Base-by-base conservation (phyloP, 176 grass and related monocot genomes). In the Cenchrus americanus region DNA sequence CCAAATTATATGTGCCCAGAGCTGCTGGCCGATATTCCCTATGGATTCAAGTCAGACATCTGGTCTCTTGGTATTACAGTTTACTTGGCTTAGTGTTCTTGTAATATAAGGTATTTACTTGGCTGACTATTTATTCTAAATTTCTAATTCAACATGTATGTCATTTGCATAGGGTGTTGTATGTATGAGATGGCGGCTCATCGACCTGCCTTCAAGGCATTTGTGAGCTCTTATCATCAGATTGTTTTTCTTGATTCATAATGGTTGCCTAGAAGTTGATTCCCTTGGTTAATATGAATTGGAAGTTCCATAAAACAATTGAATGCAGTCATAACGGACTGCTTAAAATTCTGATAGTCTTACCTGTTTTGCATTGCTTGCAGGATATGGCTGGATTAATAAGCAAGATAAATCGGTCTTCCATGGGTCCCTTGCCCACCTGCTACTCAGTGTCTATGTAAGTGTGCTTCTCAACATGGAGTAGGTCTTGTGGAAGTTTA, bases 1-100 rank as follows among this genome's bases (percentile, higher is more conserved):
- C 97, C 97, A 69, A 99, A 99, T 87, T 99, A 99, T 80, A 99
- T 99, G 97, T 99, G 97, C 72, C 97, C 97, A 13, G 97, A 99
- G 82, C 82, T 99, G 48, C 93, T 99, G 85, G 86, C 97, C 54
- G 97, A 96, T 79, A 99, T 99, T 85, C 97, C 97, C 8, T 99
- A 99, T 53, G 97, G 97, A 71, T 99, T 96, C 75, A 99, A 99
- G 79, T 99, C 97, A 50, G 97, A 99, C 52, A 99, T 99, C 53
- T 99, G 97, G 97, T 99, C 97, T 68, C 91, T 99, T 40, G 97
- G 97, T 99, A 96, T 75, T 66, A 55, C 9, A 54, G 65, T 49
- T 71, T 41, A 37, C 18, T 40, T 67, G 19, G 5, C 26, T 94
- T 41, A 92, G 86, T 92, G 89, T 76, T 71, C 77, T 89, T 81